phyloP scores from a whole-genome alignment of 2,329 filamentous ascomycete genomes.

The Cladosporium sp. region DNA sequence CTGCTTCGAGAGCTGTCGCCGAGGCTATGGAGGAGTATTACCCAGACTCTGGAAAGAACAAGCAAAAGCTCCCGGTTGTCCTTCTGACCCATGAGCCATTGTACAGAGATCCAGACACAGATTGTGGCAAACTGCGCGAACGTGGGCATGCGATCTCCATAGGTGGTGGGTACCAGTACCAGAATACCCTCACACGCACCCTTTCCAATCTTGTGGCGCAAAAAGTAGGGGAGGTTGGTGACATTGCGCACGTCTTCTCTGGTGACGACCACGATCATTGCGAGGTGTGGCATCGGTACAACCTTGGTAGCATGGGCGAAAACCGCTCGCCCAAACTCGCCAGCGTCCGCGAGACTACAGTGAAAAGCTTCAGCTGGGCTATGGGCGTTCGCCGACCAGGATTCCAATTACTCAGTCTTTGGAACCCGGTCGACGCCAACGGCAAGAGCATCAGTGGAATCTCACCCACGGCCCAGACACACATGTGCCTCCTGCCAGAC shows the following conservation, averaged over 20 bases:
- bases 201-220: slow-evolving; percentile 73
- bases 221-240: slow-evolving; percentile 59
- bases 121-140: slow-evolving; percentile 83
- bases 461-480: slow-evolving; percentile 70
- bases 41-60: slow-evolving; percentile 32
- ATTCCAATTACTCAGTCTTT: slow-evolving; percentile 83
- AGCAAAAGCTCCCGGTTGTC: slow-evolving; percentile 72
- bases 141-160: slow-evolving; percentile 80
- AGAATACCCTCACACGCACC: slow-evolving; percentile 79
- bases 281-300: slow-evolving; percentile 69
- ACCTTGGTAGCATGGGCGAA: slow-evolving; percentile 15
- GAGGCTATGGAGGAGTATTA: slow-evolving; percentile 53
- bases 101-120: slow-evolving; percentile 75
- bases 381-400: slow-evolving; percentile 91
- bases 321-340: slow-evolving; percentile 31
- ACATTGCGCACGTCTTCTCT: slow-evolving; percentile 82
- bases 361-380: slow-evolving; percentile 92
- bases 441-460: slow-evolving; percentile 27
- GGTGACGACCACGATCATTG: slow-evolving; percentile 99
- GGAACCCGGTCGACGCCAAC: slow-evolving; percentile 74
- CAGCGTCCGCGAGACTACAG: slow-evolving; percentile 71
- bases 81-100: slow-evolving; percentile 89
- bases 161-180: slow-evolving; percentile 83
- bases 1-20: slow-evolving; percentile 64
- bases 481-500: slow-evolving; percentile 85